Percentiles rank a stretch among this genome's conserved stretches.
Evolutionary conservation across 768 basidiomycete genomes (phyloP).

Genomic region (Stropharia rugosoannulata): DNA sequence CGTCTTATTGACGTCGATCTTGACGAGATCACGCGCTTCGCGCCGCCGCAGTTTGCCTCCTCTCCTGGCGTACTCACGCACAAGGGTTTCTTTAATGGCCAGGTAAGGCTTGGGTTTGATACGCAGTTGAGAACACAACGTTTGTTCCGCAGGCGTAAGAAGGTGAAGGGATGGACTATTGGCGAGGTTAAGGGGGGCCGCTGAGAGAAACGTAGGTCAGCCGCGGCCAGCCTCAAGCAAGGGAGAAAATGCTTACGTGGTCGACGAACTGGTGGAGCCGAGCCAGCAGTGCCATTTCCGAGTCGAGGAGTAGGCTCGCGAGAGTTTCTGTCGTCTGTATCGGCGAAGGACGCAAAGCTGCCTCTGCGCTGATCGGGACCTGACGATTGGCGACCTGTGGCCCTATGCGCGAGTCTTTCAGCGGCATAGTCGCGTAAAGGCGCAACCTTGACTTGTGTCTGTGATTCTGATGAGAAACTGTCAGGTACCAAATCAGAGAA

Average conservation of each 20-base stretch:
- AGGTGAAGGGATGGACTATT: slow-evolving; percentile 89
- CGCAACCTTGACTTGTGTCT: slow-evolving; percentile 66
- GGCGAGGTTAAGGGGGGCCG: slow-evolving; percentile 81
- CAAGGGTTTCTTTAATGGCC: slow-evolving; percentile 91
- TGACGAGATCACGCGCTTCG: slow-evolving; percentile 87
- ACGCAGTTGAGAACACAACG: slow-evolving; percentile 83
- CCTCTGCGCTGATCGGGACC: slow-evolving; percentile 53
- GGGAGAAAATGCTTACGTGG: slow-evolving; percentile 34
- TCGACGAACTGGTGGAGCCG: slow-evolving; percentile 39
- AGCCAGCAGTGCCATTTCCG: slow-evolving; percentile 31
- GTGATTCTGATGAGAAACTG: slow-evolving; percentile 9
- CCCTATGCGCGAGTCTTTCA: slow-evolving; percentile 53
- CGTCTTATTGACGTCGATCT: slow-evolving; percentile 93
- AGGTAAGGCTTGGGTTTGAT: slow-evolving; percentile 96
- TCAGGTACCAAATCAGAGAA: slow-evolving; percentile 3
- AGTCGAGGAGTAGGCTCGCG: slow-evolving; percentile 63
- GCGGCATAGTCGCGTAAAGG: slow-evolving; percentile 51
- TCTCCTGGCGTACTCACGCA: slow-evolving; percentile 89
- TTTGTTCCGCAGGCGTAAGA: slow-evolving; percentile 84
- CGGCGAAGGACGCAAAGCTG: slow-evolving; percentile 38
- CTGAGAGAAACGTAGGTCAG: slow-evolving; percentile 22
- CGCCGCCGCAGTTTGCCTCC: slow-evolving; percentile 85
- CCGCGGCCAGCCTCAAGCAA: neutral
- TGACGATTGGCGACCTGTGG: slow-evolving; percentile 50
- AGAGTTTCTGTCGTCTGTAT: slow-evolving; percentile 53